Base-by-base conservation (phyloP, 805 yeast species). In the Nakazawaea populi region DNA sequence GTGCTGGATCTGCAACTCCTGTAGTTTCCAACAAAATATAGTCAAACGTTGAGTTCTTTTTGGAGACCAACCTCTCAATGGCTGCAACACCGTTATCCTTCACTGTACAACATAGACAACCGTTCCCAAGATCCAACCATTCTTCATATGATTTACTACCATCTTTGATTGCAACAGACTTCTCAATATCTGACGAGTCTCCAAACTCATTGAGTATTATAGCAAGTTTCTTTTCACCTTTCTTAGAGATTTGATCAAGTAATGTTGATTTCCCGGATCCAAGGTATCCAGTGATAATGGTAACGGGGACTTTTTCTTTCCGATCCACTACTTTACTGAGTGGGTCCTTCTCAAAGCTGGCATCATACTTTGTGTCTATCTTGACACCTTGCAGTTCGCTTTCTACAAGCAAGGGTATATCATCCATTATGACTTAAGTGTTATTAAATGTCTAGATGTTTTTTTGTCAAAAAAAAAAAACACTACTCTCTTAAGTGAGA, bases 1-100 rank as follows among this genome's bases (percentile, higher is more conserved):
- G 98, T 0, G 91, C 97, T 0, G 99, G 99, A 62, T 94, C 98
- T 0, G 99, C 99, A 12, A 94, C 76, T 0, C 99, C 99, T 0
- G 96, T 89, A 0, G 99, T 94, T 63, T 94, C 99, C 48, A 94
- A 70, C 28, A 94, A 65, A n/a, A 94, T 90, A 62, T 92, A 87
- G 66, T 94, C 99, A 47, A 92, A 90, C 47, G 77, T 76, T 34
- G 80, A 84, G 6, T 83, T 85, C 34, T 84, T 77, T 48, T 83
- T 77, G 32, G 82, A 84, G 54, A 92, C 83, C 58, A 94, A 76
- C 52, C 88, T 80, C 65, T 94, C 99, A 49, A 94, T 90, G 0
- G 99, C 99, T 41, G 86, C 76, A 1, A 94, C 97, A 4, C 99
- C 99, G 51, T 84, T 87, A 64, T 91, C 97, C 63, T 89, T 90